A percentile compares a stretch with the other conserved stretches of the same genome.
Conservation (phyloP, 345 rosid species). For the Eutrema japonicum region DNA sequence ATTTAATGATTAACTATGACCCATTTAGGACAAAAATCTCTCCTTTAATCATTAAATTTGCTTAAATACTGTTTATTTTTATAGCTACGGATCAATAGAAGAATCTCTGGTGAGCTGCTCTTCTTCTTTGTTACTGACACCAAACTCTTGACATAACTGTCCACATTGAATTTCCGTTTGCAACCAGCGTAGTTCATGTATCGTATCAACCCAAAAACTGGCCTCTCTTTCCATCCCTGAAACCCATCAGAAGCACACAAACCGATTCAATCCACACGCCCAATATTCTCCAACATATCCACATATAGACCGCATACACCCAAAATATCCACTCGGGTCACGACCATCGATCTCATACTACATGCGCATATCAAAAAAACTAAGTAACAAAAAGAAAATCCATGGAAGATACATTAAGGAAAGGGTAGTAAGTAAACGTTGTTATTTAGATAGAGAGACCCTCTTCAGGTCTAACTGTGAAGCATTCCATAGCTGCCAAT, state of each 20-base stretch:
- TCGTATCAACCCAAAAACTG: slow-evolving; percentile 85
- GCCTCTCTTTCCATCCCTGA: slow-evolving; percentile 92
- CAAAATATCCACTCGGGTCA: slow-evolving; percentile 95
- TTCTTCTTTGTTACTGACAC: slow-evolving; percentile 69
- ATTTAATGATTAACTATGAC: slow-evolving; percentile 33
- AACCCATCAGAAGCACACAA: background rate
- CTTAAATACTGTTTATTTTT: background rate
- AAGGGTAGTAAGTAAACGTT: slow-evolving; percentile 51
- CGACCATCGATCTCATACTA: slow-evolving; percentile 95
- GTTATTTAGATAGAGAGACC: slow-evolving; percentile 74
- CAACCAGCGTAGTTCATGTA: slow-evolving; percentile 95
- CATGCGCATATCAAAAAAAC: slow-evolving; percentile 35
- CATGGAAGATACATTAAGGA: background rate
- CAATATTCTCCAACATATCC: slow-evolving; percentile 50
- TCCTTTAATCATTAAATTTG: background rate
- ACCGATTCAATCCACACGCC: background rate
- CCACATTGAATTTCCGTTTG: slow-evolving; percentile 82
- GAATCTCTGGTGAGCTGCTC: slow-evolving; percentile 55
- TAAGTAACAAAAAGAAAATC: slow-evolving; percentile 20
- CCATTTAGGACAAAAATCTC: slow-evolving; percentile 18
- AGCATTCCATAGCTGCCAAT: slow-evolving; percentile 87
- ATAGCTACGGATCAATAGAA: slow-evolving; percentile 18
- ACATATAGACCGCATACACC: slow-evolving; percentile 98
- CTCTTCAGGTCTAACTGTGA: slow-evolving; percentile 90
- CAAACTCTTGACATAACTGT: slow-evolving; percentile 70